Percentiles rank a stretch among this genome's conserved stretches.
Conservation (phyloP, 2,329 filamentous ascomycete species). For the Neoarthrinium moseri region DNA sequence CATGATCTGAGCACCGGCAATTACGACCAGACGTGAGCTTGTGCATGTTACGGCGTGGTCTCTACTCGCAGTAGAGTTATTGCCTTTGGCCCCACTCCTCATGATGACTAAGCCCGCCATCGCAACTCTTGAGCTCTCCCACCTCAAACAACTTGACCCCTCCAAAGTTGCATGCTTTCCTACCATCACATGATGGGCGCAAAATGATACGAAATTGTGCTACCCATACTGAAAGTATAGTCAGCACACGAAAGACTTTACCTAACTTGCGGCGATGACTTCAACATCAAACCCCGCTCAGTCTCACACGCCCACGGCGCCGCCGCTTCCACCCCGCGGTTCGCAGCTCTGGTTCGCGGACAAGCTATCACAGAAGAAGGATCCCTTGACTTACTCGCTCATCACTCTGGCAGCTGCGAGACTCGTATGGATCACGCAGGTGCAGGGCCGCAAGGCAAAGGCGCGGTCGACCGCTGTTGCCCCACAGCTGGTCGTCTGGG, state of each 20-base stretch:
- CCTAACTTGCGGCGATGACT: neutral
- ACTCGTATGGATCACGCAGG: constrained; percentile 5
- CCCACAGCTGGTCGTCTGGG: constrained; percentile 12
- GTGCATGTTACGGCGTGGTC: too few relatives aligned
- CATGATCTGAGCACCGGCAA: too few relatives aligned
- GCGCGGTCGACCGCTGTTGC: neutral
- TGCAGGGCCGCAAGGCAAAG: neutral
- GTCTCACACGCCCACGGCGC: neutral
- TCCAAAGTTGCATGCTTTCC: too few relatives aligned
- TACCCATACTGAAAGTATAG: neutral
- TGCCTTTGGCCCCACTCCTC: neutral
- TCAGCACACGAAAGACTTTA: neutral
- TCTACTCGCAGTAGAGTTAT: too few relatives aligned
- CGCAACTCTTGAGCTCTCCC: too few relatives aligned
- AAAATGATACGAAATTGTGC: too few relatives aligned
- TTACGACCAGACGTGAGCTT: too few relatives aligned
- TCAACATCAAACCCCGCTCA: neutral
- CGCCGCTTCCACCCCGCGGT: constrained; percentile 5
- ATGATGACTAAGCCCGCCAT: neutral
- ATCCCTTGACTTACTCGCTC: constrained; percentile 4
- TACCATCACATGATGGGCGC: too few relatives aligned
- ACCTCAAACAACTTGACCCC: too few relatives aligned
- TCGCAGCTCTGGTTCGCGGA: constrained; percentile 8
- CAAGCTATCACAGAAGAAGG: constrained; percentile 8
- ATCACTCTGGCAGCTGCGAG: neutral